Conservation (phyloP, 306 rosid species). For the Gleditsia sinensis region DNA sequence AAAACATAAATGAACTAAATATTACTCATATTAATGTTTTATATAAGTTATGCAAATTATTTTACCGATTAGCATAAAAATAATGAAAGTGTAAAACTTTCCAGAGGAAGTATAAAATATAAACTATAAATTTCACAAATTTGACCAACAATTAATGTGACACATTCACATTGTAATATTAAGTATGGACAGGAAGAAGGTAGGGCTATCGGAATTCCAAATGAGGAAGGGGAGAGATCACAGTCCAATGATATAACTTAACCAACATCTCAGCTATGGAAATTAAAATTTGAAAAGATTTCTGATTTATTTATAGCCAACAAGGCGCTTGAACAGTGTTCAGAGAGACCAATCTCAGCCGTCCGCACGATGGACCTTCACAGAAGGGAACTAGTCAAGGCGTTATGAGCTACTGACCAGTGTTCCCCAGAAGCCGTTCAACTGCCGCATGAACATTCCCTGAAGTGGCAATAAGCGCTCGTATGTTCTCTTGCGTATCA, state of each 20-base stretch:
- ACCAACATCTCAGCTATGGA: constrained; percentile 42
- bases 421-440: constrained; percentile 80
- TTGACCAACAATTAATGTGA: constrained; percentile 11
- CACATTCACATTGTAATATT: neutral
- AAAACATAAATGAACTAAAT: neutral
- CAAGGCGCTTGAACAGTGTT: too few relatives aligned
- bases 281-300: constrained; percentile 47
- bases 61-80: neutral
- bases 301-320: constrained; percentile 46
- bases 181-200: constrained; percentile 47
- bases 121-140: neutral
- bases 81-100: neutral
- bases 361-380: constrained; percentile 25
- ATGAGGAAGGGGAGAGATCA: constrained; percentile 30
- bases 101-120: neutral
- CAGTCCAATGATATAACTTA: constrained; percentile 36
- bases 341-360: constrained; percentile 40
- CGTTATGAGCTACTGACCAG: constrained; percentile 62
- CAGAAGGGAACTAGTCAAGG: too few relatives aligned
- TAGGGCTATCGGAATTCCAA: constrained; percentile 19
- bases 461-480: constrained; percentile 79
- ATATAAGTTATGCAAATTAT: neutral
- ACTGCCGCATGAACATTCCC: constrained; percentile 91
- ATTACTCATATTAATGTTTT: neutral
- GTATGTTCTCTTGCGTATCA: constrained; percentile 82